These are phyloP conservation scores for Sporisorium exsertum DNA, from an alignment of 1,284 basidiomycete species.

Conservation along the genomic window DNA sequence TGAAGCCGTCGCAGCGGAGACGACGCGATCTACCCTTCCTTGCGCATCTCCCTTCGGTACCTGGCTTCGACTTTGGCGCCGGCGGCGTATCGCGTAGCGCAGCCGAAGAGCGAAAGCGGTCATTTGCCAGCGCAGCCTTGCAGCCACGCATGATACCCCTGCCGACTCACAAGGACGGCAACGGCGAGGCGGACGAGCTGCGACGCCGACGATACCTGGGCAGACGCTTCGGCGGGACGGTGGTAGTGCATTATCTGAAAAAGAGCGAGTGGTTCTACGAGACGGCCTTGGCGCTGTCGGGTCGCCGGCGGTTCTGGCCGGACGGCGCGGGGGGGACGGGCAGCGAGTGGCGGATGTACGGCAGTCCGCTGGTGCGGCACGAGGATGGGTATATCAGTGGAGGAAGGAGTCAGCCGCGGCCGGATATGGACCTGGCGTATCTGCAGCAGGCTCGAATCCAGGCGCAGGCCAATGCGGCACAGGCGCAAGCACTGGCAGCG, in stretches of 20 bases:
- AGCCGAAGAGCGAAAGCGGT: constrained; percentile 40
- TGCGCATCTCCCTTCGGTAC: constrained; percentile 61
- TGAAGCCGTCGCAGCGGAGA: constrained; percentile 6
- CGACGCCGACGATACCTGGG: constrained; percentile 70
- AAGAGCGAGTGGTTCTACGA: constrained; percentile 96
- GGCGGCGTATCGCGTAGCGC: constrained; percentile 43
- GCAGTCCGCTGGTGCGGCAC: constrained; percentile 58
- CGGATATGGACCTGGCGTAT: constrained; percentile 54
- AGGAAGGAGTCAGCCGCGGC: constrained; percentile 53
- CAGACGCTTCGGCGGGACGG: constrained; percentile 79
- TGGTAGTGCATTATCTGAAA: constrained; percentile 97
- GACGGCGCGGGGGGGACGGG: constrained; percentile 59
- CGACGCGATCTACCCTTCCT: constrained; percentile 70
- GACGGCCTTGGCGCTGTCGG: constrained; percentile 86
- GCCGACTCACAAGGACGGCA: constrained; percentile 54
- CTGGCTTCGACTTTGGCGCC: constrained; percentile 47
- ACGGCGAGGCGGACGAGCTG: constrained; percentile 72
- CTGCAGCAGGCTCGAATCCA: constrained; percentile 46
- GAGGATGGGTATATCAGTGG: constrained; percentile 54
- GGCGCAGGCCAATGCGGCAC: constrained; percentile 49
- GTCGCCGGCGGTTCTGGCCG: constrained; percentile 75
- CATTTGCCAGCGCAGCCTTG: constrained; percentile 31
- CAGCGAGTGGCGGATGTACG: constrained; percentile 61
- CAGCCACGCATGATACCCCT: constrained; percentile 54
- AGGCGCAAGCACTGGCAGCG: constrained; percentile 34